These are phyloP conservation scores for Aspergillus felis DNA, from an alignment of 2,329 filamentous ascomycete genomes.

Conservation along the genomic window DNA sequence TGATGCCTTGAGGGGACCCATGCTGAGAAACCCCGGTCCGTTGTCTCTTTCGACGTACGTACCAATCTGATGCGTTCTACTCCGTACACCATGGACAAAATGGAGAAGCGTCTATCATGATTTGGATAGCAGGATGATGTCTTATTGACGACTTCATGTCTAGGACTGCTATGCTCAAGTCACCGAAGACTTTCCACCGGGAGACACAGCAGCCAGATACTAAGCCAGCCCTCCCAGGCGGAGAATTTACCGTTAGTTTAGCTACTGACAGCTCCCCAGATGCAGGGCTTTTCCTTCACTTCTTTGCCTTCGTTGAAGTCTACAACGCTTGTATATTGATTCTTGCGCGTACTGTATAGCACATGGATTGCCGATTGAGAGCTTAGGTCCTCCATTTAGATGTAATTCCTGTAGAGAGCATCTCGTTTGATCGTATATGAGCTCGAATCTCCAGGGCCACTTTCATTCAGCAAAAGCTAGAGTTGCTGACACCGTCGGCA, in stretches of 20 bases:
- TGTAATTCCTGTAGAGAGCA: too few relatives aligned
- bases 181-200: neutral
- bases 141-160: neutral
- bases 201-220: neutral
- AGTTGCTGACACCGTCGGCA: neutral
- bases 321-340: neutral
- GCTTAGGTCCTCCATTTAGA: too few relatives aligned
- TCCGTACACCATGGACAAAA: neutral
- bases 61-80: neutral
- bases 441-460: too few relatives aligned
- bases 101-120: neutral
- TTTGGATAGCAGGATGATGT: neutral
- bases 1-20: slow-evolving; percentile 10
- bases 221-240: too few relatives aligned
- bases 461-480: too few relatives aligned
- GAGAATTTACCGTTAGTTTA: neutral
- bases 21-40: neutral
- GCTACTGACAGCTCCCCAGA: too few relatives aligned
- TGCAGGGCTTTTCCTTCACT: too few relatives aligned
- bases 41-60: neutral
- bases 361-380: neutral
- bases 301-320: too few relatives aligned
- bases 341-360: neutral
- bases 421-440: too few relatives aligned
- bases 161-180: neutral